Percentiles rank a stretch among this genome's conserved stretches.
These are phyloP conservation scores for Orbilia blumenaviensis DNA, from an alignment of 2,329 filamentous ascomycete genomes.

Conservation along the genomic window DNA sequence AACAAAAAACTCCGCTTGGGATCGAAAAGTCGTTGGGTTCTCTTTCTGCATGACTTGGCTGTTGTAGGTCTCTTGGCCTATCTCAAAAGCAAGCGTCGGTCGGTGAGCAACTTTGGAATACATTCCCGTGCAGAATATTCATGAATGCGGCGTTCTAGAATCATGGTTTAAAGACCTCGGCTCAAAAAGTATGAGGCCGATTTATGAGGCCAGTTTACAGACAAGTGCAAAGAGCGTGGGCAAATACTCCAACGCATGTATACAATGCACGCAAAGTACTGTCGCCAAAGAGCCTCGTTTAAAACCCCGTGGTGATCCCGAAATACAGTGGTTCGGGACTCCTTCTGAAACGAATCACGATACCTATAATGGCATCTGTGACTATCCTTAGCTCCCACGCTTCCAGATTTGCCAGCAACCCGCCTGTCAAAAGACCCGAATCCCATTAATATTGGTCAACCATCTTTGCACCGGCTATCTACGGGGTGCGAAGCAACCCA, in stretches of 20 bases:
- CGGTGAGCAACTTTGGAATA: not conserved
- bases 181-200: not conserved
- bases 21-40: not conserved
- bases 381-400: slow-evolving; percentile 62
- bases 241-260: slow-evolving; percentile 8
- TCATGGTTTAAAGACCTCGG: slow-evolving; percentile 1
- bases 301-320: not conserved
- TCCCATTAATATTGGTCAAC: slow-evolving; percentile 9
- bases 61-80: not conserved
- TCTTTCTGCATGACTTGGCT: slow-evolving; percentile 10
- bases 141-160: not conserved
- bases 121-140: not conserved
- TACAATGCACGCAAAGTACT: too few species aligned
- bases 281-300: not conserved
- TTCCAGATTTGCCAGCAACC: slow-evolving; percentile 54
- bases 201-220: too few species aligned
- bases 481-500: slow-evolving; percentile 47
- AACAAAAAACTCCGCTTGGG: slow-evolving; percentile 9
- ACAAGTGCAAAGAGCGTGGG: not conserved
- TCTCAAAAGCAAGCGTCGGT: slow-evolving; percentile 1
- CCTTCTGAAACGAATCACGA: slow-evolving; percentile 18
- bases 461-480: slow-evolving; percentile 39
- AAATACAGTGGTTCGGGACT: not conserved
- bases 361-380: slow-evolving; percentile 43
- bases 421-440: slow-evolving; percentile 22